These are phyloP conservation scores for Cystobasidium slooffiae DNA, from an alignment of 1,284 basidiomycete species.

Conservation along the genomic window DNA sequence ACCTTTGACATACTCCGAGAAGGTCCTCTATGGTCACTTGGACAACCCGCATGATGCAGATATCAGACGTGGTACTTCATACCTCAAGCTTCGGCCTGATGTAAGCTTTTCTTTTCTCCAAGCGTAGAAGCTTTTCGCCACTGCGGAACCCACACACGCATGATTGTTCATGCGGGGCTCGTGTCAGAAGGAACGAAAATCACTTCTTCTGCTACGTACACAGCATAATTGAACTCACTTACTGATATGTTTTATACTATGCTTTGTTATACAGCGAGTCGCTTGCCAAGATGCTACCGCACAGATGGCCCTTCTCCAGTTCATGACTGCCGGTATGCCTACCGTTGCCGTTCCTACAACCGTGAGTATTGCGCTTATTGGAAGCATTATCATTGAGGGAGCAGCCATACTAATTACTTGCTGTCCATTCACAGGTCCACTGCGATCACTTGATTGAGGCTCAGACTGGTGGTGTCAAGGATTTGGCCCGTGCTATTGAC, in stretches of 20 bases:
- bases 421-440: conserved; percentile 65
- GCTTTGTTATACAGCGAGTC: conserved; percentile 71
- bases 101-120: conserved; percentile 62
- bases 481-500: conserved; percentile 87
- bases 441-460: conserved; percentile 99
- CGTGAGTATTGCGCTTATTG: conserved; percentile 28
- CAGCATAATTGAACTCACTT: not conserved
- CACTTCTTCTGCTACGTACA: too few species aligned
- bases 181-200: too few species aligned
- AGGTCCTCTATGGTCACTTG: conserved; percentile 97
- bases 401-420: not conserved
- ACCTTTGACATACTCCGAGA: conserved; percentile 94
- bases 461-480: conserved; percentile 88
- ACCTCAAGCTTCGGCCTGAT: conserved; percentile 94
- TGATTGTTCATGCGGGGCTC: too few species aligned
- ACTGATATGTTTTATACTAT: not conserved
- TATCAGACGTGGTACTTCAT: conserved; percentile 82
- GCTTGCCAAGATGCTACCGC: conserved; percentile 99
- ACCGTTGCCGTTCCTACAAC: conserved; percentile 97
- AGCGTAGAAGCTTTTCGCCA: conserved; percentile 15
- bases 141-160: too few species aligned
- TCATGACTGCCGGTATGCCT: conserved; percentile 99
- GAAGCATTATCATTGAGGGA: conserved; percentile 46
- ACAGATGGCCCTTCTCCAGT: conserved; percentile 98
- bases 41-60: conserved; percentile 91